Evolutionary conservation across 805 yeast genomes (phyloP), one percentile per base, ranked within the genome.

Genomic region (Lipomyces yamadae): DNA sequence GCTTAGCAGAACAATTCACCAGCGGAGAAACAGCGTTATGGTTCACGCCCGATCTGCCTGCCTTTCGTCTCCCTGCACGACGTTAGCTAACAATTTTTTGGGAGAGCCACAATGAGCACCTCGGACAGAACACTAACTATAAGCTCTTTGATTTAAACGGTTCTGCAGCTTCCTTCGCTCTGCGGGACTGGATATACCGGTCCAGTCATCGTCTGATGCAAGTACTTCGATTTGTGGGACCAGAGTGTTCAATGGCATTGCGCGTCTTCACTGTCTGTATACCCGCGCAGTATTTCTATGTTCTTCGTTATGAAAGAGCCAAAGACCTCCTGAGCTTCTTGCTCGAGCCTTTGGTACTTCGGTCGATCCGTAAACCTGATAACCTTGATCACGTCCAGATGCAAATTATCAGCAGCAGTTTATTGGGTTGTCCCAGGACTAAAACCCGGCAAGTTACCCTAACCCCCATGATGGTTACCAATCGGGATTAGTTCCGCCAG

Each of bases 91-190:
- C 54, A 48, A 48, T 48, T 15, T 48, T 48, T 48, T 3, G 54
- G 52, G 52, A 45, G 52, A 45, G 4, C 52, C 52, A 48, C 54
- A 48, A 48, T 48, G 29, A 48, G 18, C 54, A 48, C 30, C 11
- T 45, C 52, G 52, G 52, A 45, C 52, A 45, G 52, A 45, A 45
- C 24, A 48, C 54, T 48, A 7, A 48, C 54, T 48, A 15, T 48
- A 48, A 48, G 54, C 54, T 48, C 54, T 48, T 30, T 48, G 54
- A 48, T 48, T 48, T 15, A 48, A 48, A 6, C 54, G 54, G 54
- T 48, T 48, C 54, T 48, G 54, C 54, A 48, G 54, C 54, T 15
- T 48, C 54, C 10, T 48, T 48, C 54, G 54, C 54, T 48, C 54
- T 48, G 54, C 54, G 24, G 54, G 29, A 15, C 54, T 48, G 54